Percentiles rank a stretch among this genome's conserved stretches.
Conservation (phyloP, 2,329 filamentous ascomycete genomes). For the Neonectria punicea region DNA sequence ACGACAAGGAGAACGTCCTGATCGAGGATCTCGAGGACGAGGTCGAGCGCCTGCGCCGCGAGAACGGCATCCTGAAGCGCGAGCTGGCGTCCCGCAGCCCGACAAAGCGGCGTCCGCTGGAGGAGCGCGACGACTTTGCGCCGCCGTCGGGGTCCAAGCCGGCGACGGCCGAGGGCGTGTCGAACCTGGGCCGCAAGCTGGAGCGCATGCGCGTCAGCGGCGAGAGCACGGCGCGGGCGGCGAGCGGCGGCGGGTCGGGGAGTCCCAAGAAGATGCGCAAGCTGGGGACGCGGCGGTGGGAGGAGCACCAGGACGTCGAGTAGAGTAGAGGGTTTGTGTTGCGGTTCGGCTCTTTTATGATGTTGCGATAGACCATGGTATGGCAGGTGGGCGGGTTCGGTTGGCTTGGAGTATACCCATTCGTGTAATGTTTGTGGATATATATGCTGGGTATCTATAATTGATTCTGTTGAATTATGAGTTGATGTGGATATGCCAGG, state of each 20-base stretch:
- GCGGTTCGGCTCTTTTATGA: constrained; percentile 1
- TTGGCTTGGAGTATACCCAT: constrained; percentile 40
- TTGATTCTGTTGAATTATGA: constrained; percentile 13
- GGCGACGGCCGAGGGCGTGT: constrained; percentile 40
- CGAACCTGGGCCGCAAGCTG: constrained; percentile 58
- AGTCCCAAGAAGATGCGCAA: constrained; percentile 67
- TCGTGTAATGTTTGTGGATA: constrained; percentile 37
- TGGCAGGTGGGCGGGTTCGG: constrained; percentile 21
- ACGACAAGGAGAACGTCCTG: constrained; percentile 70
- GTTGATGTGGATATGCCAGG: not conserved
- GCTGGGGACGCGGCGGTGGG: constrained; percentile 60
- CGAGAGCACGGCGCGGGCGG: constrained; percentile 41
- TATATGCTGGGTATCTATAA: constrained; percentile 22
- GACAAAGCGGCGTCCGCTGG: constrained; percentile 66
- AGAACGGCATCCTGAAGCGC: constrained; percentile 72
- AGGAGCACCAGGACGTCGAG: constrained; percentile 53
- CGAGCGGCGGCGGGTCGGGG: constrained; percentile 45
- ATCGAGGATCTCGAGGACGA: constrained; percentile 75
- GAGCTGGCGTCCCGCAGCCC: constrained; percentile 73
- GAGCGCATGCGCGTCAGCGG: constrained; percentile 62
- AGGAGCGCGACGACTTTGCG: constrained; percentile 62
- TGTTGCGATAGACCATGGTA: constrained; percentile 29
- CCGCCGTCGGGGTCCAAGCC: constrained; percentile 25
- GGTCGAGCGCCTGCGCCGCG: constrained; percentile 74
- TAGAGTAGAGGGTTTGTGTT: constrained; percentile 25